A percentile compares a stretch with the other conserved stretches of the same genome.
Evolutionary conservation across 2,329 filamentous ascomycete genomes (phyloP).

Genomic region (Didymosphaeria variabile): DNA sequence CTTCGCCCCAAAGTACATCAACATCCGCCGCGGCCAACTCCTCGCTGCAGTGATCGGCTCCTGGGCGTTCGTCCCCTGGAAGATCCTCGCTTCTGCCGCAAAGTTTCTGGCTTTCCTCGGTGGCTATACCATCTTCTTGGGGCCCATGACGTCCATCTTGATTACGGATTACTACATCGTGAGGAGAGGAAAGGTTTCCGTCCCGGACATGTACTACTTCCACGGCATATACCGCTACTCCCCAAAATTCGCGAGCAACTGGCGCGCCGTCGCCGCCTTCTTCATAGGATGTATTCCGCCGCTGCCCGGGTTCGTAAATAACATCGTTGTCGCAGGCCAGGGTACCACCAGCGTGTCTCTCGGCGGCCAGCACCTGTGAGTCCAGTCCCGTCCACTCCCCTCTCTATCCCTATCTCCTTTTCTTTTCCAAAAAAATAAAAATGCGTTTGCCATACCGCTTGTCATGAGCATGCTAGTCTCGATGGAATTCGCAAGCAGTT

Average conservation of each 20-base stretch:
- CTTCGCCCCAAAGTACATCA: constrained; percentile 35
- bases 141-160: constrained; percentile 35
- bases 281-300: constrained; percentile 34
- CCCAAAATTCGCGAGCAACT: constrained; percentile 31
- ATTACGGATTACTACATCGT: constrained; percentile 37
- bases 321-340: constrained; percentile 21
- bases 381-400: too few relatives aligned
- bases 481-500: too few relatives aligned
- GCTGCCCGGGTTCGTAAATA: constrained; percentile 37
- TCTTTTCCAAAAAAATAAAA: too few relatives aligned
- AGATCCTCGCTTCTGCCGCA: constrained; percentile 45
- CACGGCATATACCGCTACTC: constrained; percentile 40
- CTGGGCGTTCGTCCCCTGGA: constrained; percentile 52
- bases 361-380: constrained; percentile 38
- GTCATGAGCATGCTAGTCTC: too few relatives aligned
- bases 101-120: constrained; percentile 49
- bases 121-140: constrained; percentile 38
- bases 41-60: constrained; percentile 48
- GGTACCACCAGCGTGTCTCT: constrained; percentile 26
- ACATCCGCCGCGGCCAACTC: constrained; percentile 41
- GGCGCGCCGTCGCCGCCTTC: constrained; percentile 35
- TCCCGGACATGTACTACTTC: constrained; percentile 36
- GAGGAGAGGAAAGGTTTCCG: constrained; percentile 32
- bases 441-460: neutral
- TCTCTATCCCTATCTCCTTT: too few relatives aligned